These are phyloP conservation scores for Asterionellopsis glacialis DNA, from an alignment of 108 stramenopile species.

Conservation along the genomic window DNA sequence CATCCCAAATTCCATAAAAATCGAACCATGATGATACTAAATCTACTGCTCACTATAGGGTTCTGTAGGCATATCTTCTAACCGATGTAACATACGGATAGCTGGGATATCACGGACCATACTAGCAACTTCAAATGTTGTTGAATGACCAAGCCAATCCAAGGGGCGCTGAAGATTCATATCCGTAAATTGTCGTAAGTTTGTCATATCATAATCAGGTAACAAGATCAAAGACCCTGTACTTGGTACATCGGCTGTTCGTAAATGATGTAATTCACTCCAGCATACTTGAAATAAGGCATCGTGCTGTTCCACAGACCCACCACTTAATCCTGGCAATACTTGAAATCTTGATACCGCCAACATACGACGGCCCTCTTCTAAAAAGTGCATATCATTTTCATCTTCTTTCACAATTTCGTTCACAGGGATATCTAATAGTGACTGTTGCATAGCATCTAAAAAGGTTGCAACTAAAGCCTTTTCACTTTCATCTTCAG, in stretches of 20 bases:
- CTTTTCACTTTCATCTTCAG: constrained; percentile 17
- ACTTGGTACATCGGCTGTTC: constrained; percentile 20
- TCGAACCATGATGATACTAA: no score
- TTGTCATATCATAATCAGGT: constrained; percentile 21
- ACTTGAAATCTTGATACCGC: constrained; percentile 67
- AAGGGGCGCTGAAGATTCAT: constrained; percentile 58
- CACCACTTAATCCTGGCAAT: constrained; percentile 11
- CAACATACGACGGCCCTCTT: constrained; percentile 68
- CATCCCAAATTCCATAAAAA: no score
- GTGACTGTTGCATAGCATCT: constrained; percentile 48
- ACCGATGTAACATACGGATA: constrained; percentile 59
- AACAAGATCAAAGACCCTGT: constrained; percentile 64
- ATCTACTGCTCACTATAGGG: constrained; percentile 5
- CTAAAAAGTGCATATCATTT: constrained; percentile 70
- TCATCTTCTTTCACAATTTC: constrained; percentile 40
- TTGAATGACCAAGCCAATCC: constrained; percentile 52
- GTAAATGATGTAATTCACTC: constrained; percentile 54
- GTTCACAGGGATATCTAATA: constrained; percentile 62
- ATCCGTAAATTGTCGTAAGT: constrained; percentile 42
- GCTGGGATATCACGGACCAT: constrained; percentile 46
- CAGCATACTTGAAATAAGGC: constrained; percentile 58
- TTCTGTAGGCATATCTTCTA: constrained; percentile 52
- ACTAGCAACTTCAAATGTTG: constrained; percentile 60
- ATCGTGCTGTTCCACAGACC: constrained; percentile 25
- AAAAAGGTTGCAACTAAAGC: constrained; percentile 35